A percentile compares a stretch with the other conserved stretches of the same genome.
These are phyloP conservation scores for Gossypium trilobum DNA, from an alignment of 441 rosid genomes.

Conservation along the genomic window DNA sequence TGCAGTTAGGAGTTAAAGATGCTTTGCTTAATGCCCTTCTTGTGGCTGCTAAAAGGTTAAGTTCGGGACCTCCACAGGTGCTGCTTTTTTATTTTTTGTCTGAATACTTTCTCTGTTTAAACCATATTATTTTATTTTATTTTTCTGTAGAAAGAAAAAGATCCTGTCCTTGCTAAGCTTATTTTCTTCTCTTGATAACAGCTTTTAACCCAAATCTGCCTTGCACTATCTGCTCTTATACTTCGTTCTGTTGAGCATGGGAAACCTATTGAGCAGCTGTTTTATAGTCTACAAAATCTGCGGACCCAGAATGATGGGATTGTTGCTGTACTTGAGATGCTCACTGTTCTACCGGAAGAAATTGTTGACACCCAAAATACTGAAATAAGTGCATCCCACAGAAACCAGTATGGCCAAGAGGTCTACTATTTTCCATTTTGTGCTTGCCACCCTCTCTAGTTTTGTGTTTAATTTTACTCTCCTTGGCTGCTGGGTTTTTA, in stretches of 20 bases:
- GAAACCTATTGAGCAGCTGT: slow-evolving; percentile 75
- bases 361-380: slow-evolving; percentile 54
- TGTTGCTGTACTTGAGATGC: slow-evolving; percentile 84
- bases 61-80: slow-evolving; percentile 95
- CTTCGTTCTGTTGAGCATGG: slow-evolving; percentile 65
- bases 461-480: background rate
- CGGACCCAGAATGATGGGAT: slow-evolving; percentile 71
- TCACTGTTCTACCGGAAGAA: slow-evolving; percentile 94
- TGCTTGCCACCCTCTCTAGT: background rate
- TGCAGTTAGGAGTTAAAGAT: slow-evolving; percentile 62
- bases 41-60: slow-evolving; percentile 68
- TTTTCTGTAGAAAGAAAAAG: background rate
- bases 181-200: slow-evolving; percentile 29
- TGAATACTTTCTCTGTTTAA: background rate
- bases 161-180: background rate
- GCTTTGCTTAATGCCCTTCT: slow-evolving; percentile 80
- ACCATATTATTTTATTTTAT: background rate
- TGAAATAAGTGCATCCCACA: slow-evolving; percentile 39
- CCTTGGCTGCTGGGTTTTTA: background rate
- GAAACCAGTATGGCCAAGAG: slow-evolving; percentile 70
- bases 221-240: slow-evolving; percentile 77
- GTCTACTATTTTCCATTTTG: slow-evolving; percentile 32
- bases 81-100: slow-evolving; percentile 19
- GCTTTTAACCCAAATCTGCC: slow-evolving; percentile 92
- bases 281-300: slow-evolving; percentile 71